Conservation (phyloP, 331 rosid species). For the Acacia pycnantha region DNA sequence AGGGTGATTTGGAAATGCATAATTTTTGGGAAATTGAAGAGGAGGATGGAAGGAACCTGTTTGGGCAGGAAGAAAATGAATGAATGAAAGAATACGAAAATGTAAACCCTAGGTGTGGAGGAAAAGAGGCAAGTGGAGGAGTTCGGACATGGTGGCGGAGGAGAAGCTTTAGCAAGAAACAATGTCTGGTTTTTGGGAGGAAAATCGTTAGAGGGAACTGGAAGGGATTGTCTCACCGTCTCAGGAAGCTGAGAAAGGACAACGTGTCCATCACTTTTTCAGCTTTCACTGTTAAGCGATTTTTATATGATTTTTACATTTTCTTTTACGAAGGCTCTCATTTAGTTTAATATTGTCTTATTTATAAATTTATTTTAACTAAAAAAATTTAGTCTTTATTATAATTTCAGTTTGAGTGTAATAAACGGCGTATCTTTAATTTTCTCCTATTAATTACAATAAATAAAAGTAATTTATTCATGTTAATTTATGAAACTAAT, state of each 20-base stretch:
- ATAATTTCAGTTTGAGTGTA: too few species aligned
- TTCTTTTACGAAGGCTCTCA: too few species aligned
- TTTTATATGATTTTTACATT: too few species aligned
- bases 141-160: background rate
- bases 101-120: background rate
- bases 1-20: background rate
- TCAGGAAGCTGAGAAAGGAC: background rate
- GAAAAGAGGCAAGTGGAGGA: background rate
- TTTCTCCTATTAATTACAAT: too few species aligned
- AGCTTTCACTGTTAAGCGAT: background rate
- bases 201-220: background rate
- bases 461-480: too few species aligned
- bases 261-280: background rate
- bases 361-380: too few species aligned
- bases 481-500: too few species aligned
- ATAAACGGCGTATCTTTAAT: accelerated
- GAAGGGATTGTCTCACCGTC: background rate
- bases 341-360: too few species aligned
- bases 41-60: background rate
- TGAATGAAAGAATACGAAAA: background rate
- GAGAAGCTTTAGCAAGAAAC: background rate
- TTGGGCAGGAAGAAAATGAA: background rate
- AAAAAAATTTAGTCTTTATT: too few species aligned
- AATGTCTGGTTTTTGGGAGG: background rate
- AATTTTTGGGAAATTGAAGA: background rate